Evolutionary conservation across 495 filamentous ascomycete species (phyloP).

Genomic region (Staphylotrichum longicolle): DNA sequence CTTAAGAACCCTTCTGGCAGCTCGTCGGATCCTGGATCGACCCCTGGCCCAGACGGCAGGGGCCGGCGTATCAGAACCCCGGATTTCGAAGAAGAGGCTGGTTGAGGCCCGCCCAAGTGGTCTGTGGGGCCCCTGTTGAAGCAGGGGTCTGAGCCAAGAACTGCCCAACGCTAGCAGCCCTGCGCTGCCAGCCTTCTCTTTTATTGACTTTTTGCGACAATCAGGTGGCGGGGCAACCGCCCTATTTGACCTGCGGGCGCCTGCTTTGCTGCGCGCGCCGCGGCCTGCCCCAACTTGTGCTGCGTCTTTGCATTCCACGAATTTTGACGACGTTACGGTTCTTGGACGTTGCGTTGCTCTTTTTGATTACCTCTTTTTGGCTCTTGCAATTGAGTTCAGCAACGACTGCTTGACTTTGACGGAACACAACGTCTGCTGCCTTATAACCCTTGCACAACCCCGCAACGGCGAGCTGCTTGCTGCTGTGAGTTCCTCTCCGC

Average conservation of each 20-base stretch:
- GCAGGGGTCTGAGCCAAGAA: neutral
- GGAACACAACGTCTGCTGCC: too few relatives aligned
- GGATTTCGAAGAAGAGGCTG: constrained; percentile 3
- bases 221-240: constrained; percentile 45
- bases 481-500: neutral
- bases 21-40: neutral
- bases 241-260: constrained; percentile 20
- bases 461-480: constrained; percentile 7
- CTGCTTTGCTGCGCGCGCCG: constrained; percentile 13
- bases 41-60: neutral
- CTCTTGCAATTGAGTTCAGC: too few relatives aligned
- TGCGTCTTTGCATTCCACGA: constrained; percentile 3
- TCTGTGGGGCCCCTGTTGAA: neutral
- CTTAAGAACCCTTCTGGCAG: neutral
- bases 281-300: constrained; percentile 1
- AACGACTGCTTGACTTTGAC: too few relatives aligned
- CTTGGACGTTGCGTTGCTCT: neutral
- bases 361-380: neutral
- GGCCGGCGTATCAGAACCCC: constrained; percentile 6
- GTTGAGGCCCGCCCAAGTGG: neutral
- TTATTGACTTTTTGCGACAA: constrained; percentile 39
- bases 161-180: neutral
- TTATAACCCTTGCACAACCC: too few relatives aligned
- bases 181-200: constrained; percentile 40
- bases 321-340: constrained; percentile 3